These are phyloP conservation scores for Botryobasidium botryosum DNA, from an alignment of 768 basidiomycete genomes.

Conservation along the genomic window DNA sequence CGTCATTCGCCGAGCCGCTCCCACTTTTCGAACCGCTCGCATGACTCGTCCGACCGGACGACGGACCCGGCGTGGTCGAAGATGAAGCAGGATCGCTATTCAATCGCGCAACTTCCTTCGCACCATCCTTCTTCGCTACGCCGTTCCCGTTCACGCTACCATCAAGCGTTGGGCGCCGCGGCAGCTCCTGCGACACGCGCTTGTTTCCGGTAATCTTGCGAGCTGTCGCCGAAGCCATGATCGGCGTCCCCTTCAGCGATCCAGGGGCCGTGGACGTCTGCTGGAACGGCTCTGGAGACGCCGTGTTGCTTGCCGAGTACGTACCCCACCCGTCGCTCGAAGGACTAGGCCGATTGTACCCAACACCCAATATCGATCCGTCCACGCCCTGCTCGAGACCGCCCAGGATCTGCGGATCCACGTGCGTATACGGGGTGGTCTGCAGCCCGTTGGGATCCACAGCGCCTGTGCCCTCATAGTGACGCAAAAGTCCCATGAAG, in stretches of 20 bases:
- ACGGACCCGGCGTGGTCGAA: too few species aligned
- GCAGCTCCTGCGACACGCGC: slow-evolving; percentile 35
- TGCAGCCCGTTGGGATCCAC: slow-evolving; percentile 6
- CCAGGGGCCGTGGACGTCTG: too few species aligned
- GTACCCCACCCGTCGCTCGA: slow-evolving; percentile 72
- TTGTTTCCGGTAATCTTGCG: slow-evolving; percentile 54
- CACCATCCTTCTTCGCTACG: too few species aligned
- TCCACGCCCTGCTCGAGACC: slow-evolving; percentile 26
- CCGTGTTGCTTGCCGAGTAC: slow-evolving; percentile 31
- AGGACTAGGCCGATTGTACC: slow-evolving; percentile 62
- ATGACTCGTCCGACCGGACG: too few species aligned
- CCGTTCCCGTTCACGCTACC: too few species aligned
- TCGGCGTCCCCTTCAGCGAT: too few species aligned
- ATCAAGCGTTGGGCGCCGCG: too few species aligned
- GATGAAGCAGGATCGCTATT: too few species aligned
- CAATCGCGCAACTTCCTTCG: too few species aligned
- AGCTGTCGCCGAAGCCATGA: too few species aligned
- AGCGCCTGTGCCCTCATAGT: too few species aligned
- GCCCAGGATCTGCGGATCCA: slow-evolving; percentile 76
- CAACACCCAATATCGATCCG: slow-evolving; percentile 24
- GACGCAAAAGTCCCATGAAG: background rate
- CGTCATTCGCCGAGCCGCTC: slow-evolving; percentile 27
- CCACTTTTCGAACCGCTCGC: too few species aligned
- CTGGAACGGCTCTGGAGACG: slow-evolving; percentile 23
- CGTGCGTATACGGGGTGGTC: slow-evolving; percentile 22